Percentiles rank a stretch among this genome's conserved stretches.
These are phyloP conservation scores for Colletotrichum filicis DNA, from an alignment of 2,329 filamentous ascomycete species.

Conservation along the genomic window DNA sequence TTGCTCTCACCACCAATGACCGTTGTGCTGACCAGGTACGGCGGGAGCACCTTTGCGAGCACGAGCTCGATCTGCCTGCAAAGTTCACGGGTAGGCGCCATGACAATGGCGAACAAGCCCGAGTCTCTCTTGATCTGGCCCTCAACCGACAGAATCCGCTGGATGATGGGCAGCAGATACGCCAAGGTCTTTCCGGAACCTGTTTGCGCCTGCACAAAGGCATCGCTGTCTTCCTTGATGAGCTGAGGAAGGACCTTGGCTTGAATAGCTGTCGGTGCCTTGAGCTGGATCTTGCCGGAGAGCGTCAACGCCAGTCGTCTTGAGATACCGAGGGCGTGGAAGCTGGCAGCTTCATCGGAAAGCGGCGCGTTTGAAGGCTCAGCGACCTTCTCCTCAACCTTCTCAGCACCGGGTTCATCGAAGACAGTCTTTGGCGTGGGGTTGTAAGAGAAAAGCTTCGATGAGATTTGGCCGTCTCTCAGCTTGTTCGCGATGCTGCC, in stretches of 20 bases:
- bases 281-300: conserved; percentile 85
- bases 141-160: conserved; percentile 85
- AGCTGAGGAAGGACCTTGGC: conserved; percentile 87
- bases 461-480: conserved; percentile 73
- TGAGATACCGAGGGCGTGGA: conserved; percentile 86
- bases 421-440: conserved; percentile 75
- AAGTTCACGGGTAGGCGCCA: conserved; percentile 92
- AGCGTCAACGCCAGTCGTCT: conserved; percentile 84
- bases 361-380: conserved; percentile 93
- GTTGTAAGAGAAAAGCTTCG: conserved; percentile 92
- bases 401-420: conserved; percentile 57
- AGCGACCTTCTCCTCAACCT: conserved; percentile 59
- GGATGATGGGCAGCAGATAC: conserved; percentile 93
- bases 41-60: conserved; percentile 84
- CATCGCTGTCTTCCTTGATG: conserved; percentile 83
- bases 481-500: conserved; percentile 44
- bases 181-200: conserved; percentile 97
- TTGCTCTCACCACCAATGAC: conserved; percentile 78
- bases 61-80: conserved; percentile 94
- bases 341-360: conserved; percentile 84
- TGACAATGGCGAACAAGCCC: conserved; percentile 91
- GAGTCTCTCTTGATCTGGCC: conserved; percentile 80
- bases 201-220: conserved; percentile 96
- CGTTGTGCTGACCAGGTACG: conserved; percentile 93
- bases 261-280: conserved; percentile 94